Evolutionary conservation across 495 filamentous ascomycete genomes (phyloP).

Genomic region (Entonaema liquescens): DNA sequence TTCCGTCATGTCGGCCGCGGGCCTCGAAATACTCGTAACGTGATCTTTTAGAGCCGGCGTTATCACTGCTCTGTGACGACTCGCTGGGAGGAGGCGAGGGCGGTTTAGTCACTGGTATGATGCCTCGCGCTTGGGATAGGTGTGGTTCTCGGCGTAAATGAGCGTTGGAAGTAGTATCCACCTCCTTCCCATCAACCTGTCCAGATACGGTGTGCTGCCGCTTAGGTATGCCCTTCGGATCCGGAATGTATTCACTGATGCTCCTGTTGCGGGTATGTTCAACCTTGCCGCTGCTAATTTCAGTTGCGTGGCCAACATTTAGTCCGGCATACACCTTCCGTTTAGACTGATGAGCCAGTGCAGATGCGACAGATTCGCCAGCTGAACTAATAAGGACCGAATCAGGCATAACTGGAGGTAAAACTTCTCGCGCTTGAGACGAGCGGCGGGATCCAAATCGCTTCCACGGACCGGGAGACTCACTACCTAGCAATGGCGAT

Average conservation of each 20-base stretch:
- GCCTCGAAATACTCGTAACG: conserved; percentile 70
- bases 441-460: conserved; percentile 54
- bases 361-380: conserved; percentile 61
- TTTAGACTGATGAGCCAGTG: conserved; percentile 59
- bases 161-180: conserved; percentile 49
- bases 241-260: conserved; percentile 85
- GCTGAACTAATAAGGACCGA: conserved; percentile 56
- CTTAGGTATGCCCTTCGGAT: conserved; percentile 69
- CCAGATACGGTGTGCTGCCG: conserved; percentile 74
- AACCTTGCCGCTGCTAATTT: conserved; percentile 48
- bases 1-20: conserved; percentile 62
- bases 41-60: conserved; percentile 50
- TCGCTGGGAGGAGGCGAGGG: conserved; percentile 78
- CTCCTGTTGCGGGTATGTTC: conserved; percentile 74
- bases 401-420: conserved; percentile 51
- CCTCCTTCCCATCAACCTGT: conserved; percentile 58
- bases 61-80: conserved; percentile 60
- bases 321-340: conserved; percentile 62
- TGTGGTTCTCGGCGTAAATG: conserved; percentile 82
- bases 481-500: conserved; percentile 78
- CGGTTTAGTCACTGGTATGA: conserved; percentile 67
- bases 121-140: conserved; percentile 77
- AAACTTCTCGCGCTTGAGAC: conserved; percentile 47
- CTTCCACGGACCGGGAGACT: conserved; percentile 79
- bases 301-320: conserved; percentile 37